Evolutionary conservation across 768 basidiomycete species (phyloP).

Genomic region (Termitomyces sp.): DNA sequence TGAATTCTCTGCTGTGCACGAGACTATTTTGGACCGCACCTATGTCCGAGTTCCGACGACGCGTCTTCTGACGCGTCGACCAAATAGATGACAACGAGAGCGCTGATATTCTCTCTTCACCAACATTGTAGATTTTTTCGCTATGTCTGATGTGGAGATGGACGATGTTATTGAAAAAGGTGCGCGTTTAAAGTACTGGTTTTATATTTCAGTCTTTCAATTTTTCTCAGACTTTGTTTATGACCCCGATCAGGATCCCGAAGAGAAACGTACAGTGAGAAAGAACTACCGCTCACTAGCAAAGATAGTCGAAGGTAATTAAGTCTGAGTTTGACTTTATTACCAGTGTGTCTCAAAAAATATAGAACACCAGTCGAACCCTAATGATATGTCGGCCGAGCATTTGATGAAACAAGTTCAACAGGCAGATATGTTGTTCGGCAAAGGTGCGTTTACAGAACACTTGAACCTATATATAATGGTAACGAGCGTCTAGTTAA

Average conservation of each 20-base stretch:
- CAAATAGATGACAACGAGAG: slow-evolving; percentile 10
- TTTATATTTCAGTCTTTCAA: neutral
- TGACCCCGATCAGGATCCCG: slow-evolving; percentile 82
- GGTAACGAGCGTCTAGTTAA: slow-evolving; percentile 40
- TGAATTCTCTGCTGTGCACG: too few species aligned
- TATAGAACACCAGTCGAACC: slow-evolving; percentile 42
- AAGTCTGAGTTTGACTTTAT: neutral
- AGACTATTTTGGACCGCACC: too few species aligned
- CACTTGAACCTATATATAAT: neutral
- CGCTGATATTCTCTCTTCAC: neutral
- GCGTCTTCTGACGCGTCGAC: neutral
- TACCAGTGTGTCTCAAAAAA: neutral
- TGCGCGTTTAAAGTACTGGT: neutral
- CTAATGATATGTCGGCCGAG: slow-evolving; percentile 50
- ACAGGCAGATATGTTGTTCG: slow-evolving; percentile 55
- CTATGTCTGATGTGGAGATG: slow-evolving; percentile 28
- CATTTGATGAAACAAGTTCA: slow-evolving; percentile 51
- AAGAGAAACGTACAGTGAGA: slow-evolving; percentile 70
- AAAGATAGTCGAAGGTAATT: slow-evolving; percentile 57
- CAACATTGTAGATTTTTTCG: neutral
- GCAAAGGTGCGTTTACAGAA: slow-evolving; percentile 40
- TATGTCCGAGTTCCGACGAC: slow-evolving; percentile 8
- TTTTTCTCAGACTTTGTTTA: slow-evolving; percentile 40
- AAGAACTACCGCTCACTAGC: slow-evolving; percentile 68
- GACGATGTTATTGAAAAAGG: slow-evolving; percentile 13